Base-by-base conservation (phyloP, 2,329 filamentous ascomycete genomes). In the Alternaria ventricosa region DNA sequence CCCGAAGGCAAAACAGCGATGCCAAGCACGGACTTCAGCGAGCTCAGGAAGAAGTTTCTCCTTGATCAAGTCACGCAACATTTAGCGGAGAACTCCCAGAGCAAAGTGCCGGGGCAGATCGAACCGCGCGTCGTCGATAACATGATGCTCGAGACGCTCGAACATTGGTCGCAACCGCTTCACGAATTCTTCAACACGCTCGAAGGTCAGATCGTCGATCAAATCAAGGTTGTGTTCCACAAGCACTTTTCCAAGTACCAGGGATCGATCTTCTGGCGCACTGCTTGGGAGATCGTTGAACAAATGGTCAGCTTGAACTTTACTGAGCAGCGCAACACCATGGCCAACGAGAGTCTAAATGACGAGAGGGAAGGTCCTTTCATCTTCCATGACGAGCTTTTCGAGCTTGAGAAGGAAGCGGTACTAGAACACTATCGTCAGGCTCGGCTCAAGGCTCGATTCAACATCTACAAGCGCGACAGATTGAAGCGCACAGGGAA, bases 331-430 rank as follows among this genome's bases (percentile, higher is more conserved):
- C 68, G 64, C 0, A 63, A 43, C 0, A 65, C 64, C 0, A 69
- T 74, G 63, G 71, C 78, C 0, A 22, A 55, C 0, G 75, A 79
- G 13, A 66, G 72, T 0, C 63, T 82, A 0, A 60, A 58, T 0
- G 71, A 78, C 6, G 81, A 84, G 57, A 65, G 46, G 0, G 70
- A 76, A 46, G 79, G 78, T 3, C 78, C 81, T 0, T 75, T 81
- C n/a, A 78, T 80, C 2, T 73, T 75, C 4, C 68, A 77, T 20
- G 55, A 72, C 1, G 67, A 75, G 0, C 28, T 66, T 0, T 72
- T 78, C 18, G 58, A 70, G 0, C 10, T 15, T 0, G 71, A 77
- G 11, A 74, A 72, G 18, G 51, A 57, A 0, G 55, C 61, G 0
- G 63, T 73, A 2, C 57, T 75, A 0, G 60, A 68, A 1, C 36